Evolutionary conservation across 1,284 basidiomycete species (phyloP), one percentile per base, ranked within the genome.

Genomic region (Ceratobasidium sp.): DNA sequence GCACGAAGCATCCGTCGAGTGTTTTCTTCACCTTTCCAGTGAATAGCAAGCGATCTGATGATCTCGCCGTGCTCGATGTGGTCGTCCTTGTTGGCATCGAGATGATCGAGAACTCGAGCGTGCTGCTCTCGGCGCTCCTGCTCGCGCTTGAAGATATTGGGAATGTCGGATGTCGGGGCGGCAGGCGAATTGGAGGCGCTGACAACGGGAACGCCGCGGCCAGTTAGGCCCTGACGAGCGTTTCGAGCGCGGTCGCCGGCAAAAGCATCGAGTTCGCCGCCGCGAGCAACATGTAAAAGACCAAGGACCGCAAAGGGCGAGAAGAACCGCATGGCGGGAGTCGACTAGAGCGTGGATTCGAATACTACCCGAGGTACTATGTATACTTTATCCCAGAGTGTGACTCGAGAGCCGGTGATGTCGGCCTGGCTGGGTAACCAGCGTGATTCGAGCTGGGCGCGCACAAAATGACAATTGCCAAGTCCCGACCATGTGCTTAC

Each of bases 71-170:
- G n/a, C 8, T 65, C 41, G 62, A 65, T 23, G 27, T 65, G 46
- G 20, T 20, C 62, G n/a, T 65, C 62, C n/a, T 48, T 65, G 46
- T 65, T 65, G 20, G 62, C 14, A 46, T 65, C 62, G 10, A 65
- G 62, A 1, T 65, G 38, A 8, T 65, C 41, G n/a, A 65, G 23
- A 10, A 35, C 27, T 8, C 62, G 62, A 6, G 41, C 46, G 35
- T 65, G 62, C 3, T 7, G 14, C 41, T 65, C 62, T n/a, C 41
- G 27, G 20, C 62, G 62, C 41, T 65, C 41, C n/a, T n/a, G 20
- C 20, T 20, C 62, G 10, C 46, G 38, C 16, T 65, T 44, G 46
- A 65, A 65, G 6, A 20, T 16, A 23, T 44, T 44, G 7, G 62
- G 62, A 20, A 65, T 2, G 0, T 65, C 62, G 38, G 55, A 59